Evolutionary conservation across 495 filamentous ascomycete species (phyloP).

Genomic region (Xylaria bambusicola): DNA sequence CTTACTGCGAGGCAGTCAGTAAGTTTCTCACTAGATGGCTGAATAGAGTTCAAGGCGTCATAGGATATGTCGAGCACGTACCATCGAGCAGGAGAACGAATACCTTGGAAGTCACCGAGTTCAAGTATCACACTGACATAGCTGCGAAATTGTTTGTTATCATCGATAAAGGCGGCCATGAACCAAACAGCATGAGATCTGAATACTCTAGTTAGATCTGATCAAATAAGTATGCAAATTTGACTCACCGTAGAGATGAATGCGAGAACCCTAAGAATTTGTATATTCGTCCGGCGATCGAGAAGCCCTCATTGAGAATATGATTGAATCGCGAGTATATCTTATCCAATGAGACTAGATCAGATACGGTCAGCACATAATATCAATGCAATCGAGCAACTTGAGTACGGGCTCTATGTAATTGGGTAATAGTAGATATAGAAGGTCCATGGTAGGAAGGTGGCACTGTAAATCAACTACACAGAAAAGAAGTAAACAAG

Average conservation of each 20-base stretch:
- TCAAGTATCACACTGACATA: conserved; percentile 55
- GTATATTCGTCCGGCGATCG: conserved; percentile 64
- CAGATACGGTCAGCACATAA: not conserved
- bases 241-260: conserved; percentile 58
- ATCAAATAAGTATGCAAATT: conserved; percentile 37
- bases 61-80: not conserved
- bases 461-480: no score
- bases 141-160: conserved; percentile 40
- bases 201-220: not conserved
- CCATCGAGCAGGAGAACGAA: conserved; percentile 67
- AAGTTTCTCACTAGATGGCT: no score
- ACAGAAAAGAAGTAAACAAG: no score
- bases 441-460: no score
- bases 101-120: conserved; percentile 66
- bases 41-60: not conserved
- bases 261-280: conserved; percentile 80
- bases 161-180: conserved; percentile 64
- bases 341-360: conserved; percentile 47
- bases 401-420: no score
- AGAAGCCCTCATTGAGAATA: conserved; percentile 57
- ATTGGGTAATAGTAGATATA: no score
- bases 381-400: no score
- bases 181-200: conserved; percentile 68
- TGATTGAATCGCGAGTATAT: conserved; percentile 63
- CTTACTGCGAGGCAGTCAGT: conserved; percentile 11